Conservation (phyloP, 1,284 basidiomycete species). For the Apiotrichum veenhuisii region DNA sequence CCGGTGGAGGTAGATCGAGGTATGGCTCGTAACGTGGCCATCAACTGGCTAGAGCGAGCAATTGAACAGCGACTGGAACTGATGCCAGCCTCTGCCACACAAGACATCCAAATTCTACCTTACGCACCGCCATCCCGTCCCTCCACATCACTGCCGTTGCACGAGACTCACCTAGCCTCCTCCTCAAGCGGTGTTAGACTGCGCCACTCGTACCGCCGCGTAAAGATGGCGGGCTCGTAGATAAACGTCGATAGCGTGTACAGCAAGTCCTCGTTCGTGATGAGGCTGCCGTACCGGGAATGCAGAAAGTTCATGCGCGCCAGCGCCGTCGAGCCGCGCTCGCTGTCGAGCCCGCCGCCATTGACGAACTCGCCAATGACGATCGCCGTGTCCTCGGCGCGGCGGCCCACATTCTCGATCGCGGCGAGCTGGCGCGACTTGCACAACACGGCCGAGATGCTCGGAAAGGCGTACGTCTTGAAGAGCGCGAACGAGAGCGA, state of each 20-base stretch:
- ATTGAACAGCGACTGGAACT: too few relatives aligned
- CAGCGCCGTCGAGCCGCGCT: slow-evolving; percentile 12
- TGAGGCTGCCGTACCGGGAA: slow-evolving; percentile 12
- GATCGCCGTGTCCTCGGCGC: slow-evolving; percentile 19
- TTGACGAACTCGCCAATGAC: slow-evolving; percentile 15
- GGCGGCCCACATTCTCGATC: slow-evolving; percentile 3
- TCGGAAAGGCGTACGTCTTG: slow-evolving; percentile 18
- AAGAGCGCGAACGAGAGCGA: slow-evolving; percentile 15
- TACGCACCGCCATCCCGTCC: too few relatives aligned
- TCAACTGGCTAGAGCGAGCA: too few relatives aligned
- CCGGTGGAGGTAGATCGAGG: too few relatives aligned
- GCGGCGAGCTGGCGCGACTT: slow-evolving; percentile 12
- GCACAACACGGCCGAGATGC: slow-evolving; percentile 13
- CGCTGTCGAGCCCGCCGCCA: slow-evolving; percentile 11
- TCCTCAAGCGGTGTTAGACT: slow-evolving; percentile 9
- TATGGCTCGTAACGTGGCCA: too few relatives aligned
- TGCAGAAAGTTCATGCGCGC: slow-evolving; percentile 20
- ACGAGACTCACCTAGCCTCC: slow-evolving; percentile 15
- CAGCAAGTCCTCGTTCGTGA: slow-evolving; percentile 18
- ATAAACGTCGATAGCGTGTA: slow-evolving; percentile 15
- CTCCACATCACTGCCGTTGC: too few relatives aligned
- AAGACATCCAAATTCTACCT: too few relatives aligned
- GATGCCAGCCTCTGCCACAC: too few relatives aligned
- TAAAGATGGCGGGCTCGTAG: slow-evolving; percentile 11
- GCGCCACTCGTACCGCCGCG: slow-evolving; percentile 10